Evolutionary conservation across 139 green algal species (phyloP).

Genomic region (Desmodesmus armatus): DNA sequence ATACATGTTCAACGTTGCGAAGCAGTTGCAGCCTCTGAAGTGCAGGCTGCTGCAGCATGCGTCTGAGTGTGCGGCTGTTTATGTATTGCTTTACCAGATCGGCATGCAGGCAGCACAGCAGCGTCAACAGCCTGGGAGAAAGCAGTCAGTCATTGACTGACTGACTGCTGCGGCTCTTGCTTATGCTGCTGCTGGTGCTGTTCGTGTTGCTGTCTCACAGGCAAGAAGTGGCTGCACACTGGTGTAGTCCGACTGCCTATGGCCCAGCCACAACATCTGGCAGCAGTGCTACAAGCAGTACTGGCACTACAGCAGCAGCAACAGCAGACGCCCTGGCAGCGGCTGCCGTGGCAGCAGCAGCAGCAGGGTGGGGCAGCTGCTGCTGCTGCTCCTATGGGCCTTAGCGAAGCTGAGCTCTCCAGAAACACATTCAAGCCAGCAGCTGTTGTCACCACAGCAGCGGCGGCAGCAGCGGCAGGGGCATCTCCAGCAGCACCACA

Average conservation of each 20-base stretch:
- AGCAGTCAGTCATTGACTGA: background rate
- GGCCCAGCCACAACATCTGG: conserved; percentile 53
- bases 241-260: conserved; percentile 67
- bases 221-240: conserved; percentile 77
- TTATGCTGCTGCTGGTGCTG: background rate
- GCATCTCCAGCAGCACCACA: background rate
- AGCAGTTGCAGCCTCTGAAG: no score
- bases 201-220: no score
- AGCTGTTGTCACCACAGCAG: conserved; percentile 16
- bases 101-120: no score
- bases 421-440: conserved; percentile 47
- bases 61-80: no score
- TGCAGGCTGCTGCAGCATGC: no score
- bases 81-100: no score
- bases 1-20: no score
- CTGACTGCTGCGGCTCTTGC: background rate
- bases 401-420: conserved; percentile 49
- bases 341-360: conserved; percentile 41
- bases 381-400: conserved; percentile 21
- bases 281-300: conserved; percentile 52
- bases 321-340: no score
- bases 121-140: no score
- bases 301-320: conserved; percentile 24
- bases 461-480: background rate
- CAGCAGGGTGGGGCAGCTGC: conserved; percentile 22